Conservation (phyloP, 768 basidiomycete genomes). For the Boletus insuetus region DNA sequence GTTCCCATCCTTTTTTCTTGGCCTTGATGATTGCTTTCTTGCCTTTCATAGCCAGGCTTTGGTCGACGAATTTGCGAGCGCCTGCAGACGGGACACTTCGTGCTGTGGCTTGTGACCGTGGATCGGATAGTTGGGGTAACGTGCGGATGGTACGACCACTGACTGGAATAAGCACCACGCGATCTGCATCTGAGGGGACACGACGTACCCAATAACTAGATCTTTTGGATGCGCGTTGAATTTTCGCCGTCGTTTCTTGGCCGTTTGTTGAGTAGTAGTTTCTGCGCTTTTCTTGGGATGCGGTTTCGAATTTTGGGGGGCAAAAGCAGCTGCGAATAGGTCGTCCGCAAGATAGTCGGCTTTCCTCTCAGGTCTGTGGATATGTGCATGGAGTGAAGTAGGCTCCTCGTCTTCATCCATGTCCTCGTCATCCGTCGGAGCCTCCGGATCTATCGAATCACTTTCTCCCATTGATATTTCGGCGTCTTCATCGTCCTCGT, state of each 20-base stretch:
- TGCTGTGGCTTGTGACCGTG: constrained; percentile 35
- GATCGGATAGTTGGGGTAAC: constrained; percentile 32
- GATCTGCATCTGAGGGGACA: not conserved
- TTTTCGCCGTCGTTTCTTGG: constrained; percentile 33
- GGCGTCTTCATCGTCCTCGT: constrained; percentile 14
- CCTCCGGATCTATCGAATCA: constrained; percentile 10
- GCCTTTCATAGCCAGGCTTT: constrained; percentile 48
- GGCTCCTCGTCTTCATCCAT: constrained; percentile 12
- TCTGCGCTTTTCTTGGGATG: constrained; percentile 18
- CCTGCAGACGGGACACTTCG: constrained; percentile 47
- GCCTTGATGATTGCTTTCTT: constrained; percentile 27
- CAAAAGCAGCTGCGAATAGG: constrained; percentile 57
- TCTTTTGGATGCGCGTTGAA: constrained; percentile 43
- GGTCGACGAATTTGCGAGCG: constrained; percentile 50
- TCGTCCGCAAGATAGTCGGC: constrained; percentile 63
- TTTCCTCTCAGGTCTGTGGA: constrained; percentile 28
- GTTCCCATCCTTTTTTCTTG: constrained; percentile 52
- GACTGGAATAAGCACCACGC: constrained; percentile 4
- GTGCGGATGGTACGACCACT: constrained; percentile 57
- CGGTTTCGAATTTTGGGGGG: constrained; percentile 27
- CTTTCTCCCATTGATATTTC: constrained; percentile 11
- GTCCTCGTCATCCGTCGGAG: constrained; percentile 18
- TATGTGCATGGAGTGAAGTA: not conserved
- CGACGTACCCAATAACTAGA: constrained; percentile 49
- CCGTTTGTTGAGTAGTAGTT: constrained; percentile 24